Percentiles rank a stretch among this genome's conserved stretches.
These are phyloP conservation scores for Fusarium oligoseptatum DNA, from an alignment of 2,329 filamentous ascomycete species.

Conservation along the genomic window DNA sequence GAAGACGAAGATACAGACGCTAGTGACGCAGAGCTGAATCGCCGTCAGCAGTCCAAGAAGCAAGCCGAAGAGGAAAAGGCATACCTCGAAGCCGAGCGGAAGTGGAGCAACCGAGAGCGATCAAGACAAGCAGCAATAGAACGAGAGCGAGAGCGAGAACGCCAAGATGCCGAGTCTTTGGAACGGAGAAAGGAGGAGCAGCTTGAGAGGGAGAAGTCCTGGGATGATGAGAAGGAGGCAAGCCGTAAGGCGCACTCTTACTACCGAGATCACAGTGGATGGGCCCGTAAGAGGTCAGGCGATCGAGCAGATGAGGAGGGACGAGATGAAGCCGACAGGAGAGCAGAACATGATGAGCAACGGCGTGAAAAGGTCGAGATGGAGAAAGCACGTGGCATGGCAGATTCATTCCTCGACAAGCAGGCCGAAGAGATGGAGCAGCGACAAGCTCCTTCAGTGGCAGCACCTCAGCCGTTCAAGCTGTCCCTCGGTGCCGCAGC, in stretches of 20 bases:
- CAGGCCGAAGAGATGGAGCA: slow-evolving; percentile 82
- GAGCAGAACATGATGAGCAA: slow-evolving; percentile 80
- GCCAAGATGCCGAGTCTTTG: slow-evolving; percentile 76
- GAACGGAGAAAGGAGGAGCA: slow-evolving; percentile 78
- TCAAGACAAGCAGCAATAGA: slow-evolving; percentile 87
- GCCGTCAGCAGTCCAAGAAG: slow-evolving; percentile 77
- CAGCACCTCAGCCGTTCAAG: slow-evolving; percentile 85
- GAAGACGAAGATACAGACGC: slow-evolving; percentile 92
- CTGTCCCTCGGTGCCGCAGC: slow-evolving; percentile 91
- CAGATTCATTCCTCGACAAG: slow-evolving; percentile 89
- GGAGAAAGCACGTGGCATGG: slow-evolving; percentile 85
- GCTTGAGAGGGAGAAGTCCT: slow-evolving; percentile 74
- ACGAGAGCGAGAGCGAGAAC: slow-evolving; percentile 84
- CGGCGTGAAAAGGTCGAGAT: slow-evolving; percentile 77
- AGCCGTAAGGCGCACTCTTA: slow-evolving; percentile 81
- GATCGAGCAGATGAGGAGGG: slow-evolving; percentile 81
- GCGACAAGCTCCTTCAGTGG: slow-evolving; percentile 54
- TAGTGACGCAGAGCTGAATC: slow-evolving; percentile 87
- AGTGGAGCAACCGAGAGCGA: slow-evolving; percentile 91
- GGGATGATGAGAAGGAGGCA: slow-evolving; percentile 91
- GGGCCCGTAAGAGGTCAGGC: slow-evolving; percentile 83
- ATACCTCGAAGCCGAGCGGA: slow-evolving; percentile 87
- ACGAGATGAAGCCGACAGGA: slow-evolving; percentile 85
- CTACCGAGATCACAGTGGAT: slow-evolving; percentile 87
- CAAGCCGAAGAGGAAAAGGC: slow-evolving; percentile 82